Evolutionary conservation across 2,329 filamentous ascomycete species (phyloP).

Genomic region (Cucurbitaria berberidis): DNA sequence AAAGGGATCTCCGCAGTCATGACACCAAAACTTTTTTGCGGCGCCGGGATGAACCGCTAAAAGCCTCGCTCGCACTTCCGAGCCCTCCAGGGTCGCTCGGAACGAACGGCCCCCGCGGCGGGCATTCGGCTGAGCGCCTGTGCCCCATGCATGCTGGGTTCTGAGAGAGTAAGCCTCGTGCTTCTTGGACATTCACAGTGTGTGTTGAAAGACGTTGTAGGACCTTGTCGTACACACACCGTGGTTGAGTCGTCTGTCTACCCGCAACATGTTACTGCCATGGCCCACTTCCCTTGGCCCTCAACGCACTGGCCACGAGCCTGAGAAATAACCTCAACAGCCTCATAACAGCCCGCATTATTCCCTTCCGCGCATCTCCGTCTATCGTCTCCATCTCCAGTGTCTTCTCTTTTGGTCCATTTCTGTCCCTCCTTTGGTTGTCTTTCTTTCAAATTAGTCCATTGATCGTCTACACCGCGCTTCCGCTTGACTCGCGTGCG

Average conservation of each 20-base stretch:
- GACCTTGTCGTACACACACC: too few species aligned
- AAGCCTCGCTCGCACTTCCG: constrained; percentile 17
- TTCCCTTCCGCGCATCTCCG: constrained; percentile 5
- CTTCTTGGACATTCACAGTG: too few species aligned
- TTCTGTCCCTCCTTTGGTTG: constrained; percentile 23
- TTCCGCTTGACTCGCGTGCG: constrained; percentile 27
- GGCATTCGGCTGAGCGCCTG: neutral
- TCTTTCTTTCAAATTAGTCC: constrained; percentile 16
- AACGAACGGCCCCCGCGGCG: constrained; percentile 9
- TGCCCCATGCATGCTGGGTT: neutral
- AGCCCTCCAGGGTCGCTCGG: constrained; percentile 12
- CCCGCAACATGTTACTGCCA: neutral
- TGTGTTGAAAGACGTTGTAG: too few species aligned
- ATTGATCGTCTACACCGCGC: constrained; percentile 12
- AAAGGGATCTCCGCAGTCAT: constrained; percentile 7
- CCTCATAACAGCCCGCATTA: constrained; percentile 8
- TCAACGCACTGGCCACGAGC: constrained; percentile 7
- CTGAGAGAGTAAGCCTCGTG: neutral
- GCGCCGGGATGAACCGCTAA: constrained; percentile 31
- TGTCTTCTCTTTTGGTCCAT: constrained; percentile 10
- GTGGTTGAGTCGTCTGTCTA: neutral
- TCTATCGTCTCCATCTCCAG: constrained; percentile 5
- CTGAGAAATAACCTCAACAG: constrained; percentile 9
- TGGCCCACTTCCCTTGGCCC: constrained; percentile 1
- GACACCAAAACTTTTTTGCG: constrained; percentile 38